Evolutionary conservation across 805 yeast species (phyloP), one percentile per base, ranked within the genome.

Genomic region (Yarrowia sp.): DNA sequence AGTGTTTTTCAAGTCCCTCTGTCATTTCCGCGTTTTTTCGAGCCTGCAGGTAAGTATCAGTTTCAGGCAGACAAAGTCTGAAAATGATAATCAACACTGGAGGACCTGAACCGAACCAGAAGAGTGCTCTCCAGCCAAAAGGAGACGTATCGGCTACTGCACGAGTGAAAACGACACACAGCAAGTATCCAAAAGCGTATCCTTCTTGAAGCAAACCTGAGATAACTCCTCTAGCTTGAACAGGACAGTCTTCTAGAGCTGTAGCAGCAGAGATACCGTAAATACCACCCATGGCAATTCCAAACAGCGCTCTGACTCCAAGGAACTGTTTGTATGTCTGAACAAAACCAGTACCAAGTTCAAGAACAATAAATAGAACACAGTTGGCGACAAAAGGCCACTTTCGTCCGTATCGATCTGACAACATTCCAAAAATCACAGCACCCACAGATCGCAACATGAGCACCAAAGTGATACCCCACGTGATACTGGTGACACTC

Each of bases 391-490:
- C 35, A 18, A 48, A 48, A 8, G 55, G 55, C 32, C 41, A 48
- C 14, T 48, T 35, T 48, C 55, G 55, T 1, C 55, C 55, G 18
- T 17, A 48, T 7, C 55, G 55, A 14, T 48, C 55, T 7, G 55
- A 48, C 32, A 35, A 86, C 32, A 81, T 72, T 43, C 92, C 92
- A 71, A 87, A 86, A 36, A 83, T 76, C n/a, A 86, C 74, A 0
- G 92, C 91, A 53, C 92, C 92, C 1, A 85, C 85, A 2, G 89
- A 82, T 66, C 92, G 80, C 65, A 87, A 77, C 90, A 87, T 87
- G 39, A 87, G 80, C 48, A 86, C 91, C 67, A 86, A 77, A 14
- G 90, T 86, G 68, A 87, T 81, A 55, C 90, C 92, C 89, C 90
- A 86, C 9, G 90, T 84, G 69, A 87, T 79, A 51, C 81, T 81